Conservation (phyloP, 805 yeast species). For the Saccharomyces paradoxus region DNA sequence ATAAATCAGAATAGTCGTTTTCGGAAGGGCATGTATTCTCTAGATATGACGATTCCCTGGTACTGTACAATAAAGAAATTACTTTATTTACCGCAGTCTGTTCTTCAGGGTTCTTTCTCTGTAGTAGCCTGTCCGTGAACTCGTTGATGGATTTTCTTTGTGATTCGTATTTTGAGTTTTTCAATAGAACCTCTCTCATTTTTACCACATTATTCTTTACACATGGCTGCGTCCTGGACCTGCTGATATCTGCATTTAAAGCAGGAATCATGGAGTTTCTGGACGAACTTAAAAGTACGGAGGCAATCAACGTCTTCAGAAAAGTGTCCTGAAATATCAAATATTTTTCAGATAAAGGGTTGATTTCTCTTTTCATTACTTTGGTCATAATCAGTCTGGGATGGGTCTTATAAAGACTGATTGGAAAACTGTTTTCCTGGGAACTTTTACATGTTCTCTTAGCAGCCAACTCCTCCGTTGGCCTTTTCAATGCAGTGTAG, state of each 20-base stretch:
- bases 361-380: conserved; percentile 15
- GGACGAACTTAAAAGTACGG: conserved; percentile 13
- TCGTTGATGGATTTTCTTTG: conserved; percentile 11
- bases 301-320: conserved; percentile 15
- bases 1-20: conserved; percentile 13
- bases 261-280: conserved; percentile 16
- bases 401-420: conserved; percentile 12
- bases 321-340: conserved; percentile 15
- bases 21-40: conserved; percentile 14
- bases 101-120: conserved; percentile 4
- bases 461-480: not conserved
- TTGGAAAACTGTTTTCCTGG: not conserved
- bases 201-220: conserved; percentile 8
- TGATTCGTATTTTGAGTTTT: conserved; percentile 10
- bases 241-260: conserved; percentile 9
- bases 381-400: conserved; percentile 16
- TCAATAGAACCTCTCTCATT: conserved; percentile 12
- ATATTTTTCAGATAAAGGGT: conserved; percentile 17
- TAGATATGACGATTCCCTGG: conserved; percentile 5
- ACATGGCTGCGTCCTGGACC: conserved; percentile 11
- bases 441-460: not conserved
- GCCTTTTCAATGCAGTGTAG: not conserved
- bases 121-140: conserved; percentile 13
- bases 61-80: conserved; percentile 6
- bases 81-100: conserved; percentile 6